Base-by-base conservation (phyloP, 345 rosid species). In the Acer yangbiense region DNA sequence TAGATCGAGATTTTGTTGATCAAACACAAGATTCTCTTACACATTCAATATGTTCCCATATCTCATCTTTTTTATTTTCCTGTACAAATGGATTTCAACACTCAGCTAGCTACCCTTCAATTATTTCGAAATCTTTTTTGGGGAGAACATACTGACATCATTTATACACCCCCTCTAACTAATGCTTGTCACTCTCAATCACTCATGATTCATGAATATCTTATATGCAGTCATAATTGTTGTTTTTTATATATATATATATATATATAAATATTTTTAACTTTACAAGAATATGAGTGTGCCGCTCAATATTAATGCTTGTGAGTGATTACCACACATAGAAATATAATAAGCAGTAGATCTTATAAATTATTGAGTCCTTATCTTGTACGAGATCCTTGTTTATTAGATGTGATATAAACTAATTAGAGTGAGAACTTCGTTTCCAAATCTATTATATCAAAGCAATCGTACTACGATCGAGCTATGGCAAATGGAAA, bases 11-110 rank as follows among this genome's bases (percentile, higher is more conserved):
- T 44, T 9, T 44, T 52, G 7, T 25, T 68, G 13, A 7, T 69
- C 13, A 78, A 27, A 21, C 48, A 67, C 29, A 67, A 61, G 70
- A 68, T 79, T 79, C 75, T 79, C 29, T 18, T 74, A 8, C 63
- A 46, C 27, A 39, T 69, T 71, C 77, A 71, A 57, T 29, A 13
- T 20, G 6, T 43, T 7, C 16, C 52, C 23, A 17, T 57, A 27
- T 65, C 6, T 11, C 27, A 25, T 74, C 39, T 10, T 35, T 35
- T 23, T 68, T n/a, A 25, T 64, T 62, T 8, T 64, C 18, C 39
- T 10, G 18, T 12, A 27, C 39, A 23, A 27, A 23, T 64, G 35
- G 68, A 64, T 29, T 6, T 64, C 67, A 23, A 58, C 25, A 58
- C 25, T 58, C 7, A 8, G 63, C 25, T 58, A 58, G 27, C 27